Percentiles rank a stretch among this genome's conserved stretches.
These are phyloP conservation scores for Violaceomyces palustris DNA, from an alignment of 1,284 basidiomycete genomes.

Conservation along the genomic window DNA sequence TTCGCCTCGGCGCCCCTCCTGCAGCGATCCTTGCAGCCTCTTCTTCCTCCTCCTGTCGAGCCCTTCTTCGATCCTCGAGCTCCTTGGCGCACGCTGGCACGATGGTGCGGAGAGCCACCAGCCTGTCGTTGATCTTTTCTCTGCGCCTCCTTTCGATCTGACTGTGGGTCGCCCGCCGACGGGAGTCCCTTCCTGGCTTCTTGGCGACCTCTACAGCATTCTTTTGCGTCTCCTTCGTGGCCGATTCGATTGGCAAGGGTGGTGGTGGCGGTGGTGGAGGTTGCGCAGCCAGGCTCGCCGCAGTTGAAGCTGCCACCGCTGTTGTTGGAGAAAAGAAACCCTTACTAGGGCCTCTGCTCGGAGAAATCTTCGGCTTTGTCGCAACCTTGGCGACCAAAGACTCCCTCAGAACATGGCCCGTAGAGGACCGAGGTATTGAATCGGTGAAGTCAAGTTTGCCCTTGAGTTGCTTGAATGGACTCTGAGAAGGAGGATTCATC, in stretches of 20 bases:
- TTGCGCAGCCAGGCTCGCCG: slow-evolving; percentile 2
- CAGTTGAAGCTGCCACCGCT: slow-evolving; percentile 5
- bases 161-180: slow-evolving; percentile 43
- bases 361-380: slow-evolving; percentile 11
- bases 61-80: slow-evolving; percentile 29
- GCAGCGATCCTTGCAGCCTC: slow-evolving; percentile 26
- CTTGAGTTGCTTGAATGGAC: slow-evolving; percentile 19
- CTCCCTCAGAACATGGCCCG: background rate
- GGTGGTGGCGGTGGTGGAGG: background rate
- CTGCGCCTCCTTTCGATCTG: slow-evolving; percentile 49
- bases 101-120: slow-evolving; percentile 41
- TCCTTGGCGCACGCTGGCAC: slow-evolving; percentile 47
- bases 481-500: background rate
- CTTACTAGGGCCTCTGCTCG: slow-evolving; percentile 8
- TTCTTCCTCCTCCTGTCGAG: slow-evolving; percentile 33
- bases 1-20: slow-evolving; percentile 21
- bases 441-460: slow-evolving; percentile 22
- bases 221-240: background rate
- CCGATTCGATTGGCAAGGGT: no score
- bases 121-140: slow-evolving; percentile 52
- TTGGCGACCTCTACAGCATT: slow-evolving; percentile 7
- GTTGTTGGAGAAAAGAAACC: slow-evolving; percentile 10
- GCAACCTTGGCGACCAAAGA: background rate
- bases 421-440: slow-evolving; percentile 8
- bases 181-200: slow-evolving; percentile 29